phyloP scores from a whole-genome alignment of 345 rosid species.

The Pistacia vera region DNA sequence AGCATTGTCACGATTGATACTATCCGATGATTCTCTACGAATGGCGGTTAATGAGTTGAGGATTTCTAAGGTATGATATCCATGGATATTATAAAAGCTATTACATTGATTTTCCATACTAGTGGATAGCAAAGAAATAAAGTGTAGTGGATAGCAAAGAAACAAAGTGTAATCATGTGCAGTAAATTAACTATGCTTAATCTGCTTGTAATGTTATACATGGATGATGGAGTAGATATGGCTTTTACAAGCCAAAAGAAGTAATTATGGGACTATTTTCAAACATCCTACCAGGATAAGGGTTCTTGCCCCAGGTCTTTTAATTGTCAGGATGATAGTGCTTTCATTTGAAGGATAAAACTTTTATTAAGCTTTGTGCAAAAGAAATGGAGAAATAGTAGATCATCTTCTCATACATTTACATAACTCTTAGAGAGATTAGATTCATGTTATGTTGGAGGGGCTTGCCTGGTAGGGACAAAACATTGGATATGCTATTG shows the following conservation, averaged over 20 bases:
- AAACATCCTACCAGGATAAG: neutral
- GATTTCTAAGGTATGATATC: constrained; percentile 57
- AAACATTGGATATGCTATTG: neutral
- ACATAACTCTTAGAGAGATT: neutral
- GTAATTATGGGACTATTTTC: neutral
- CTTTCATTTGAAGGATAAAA: neutral
- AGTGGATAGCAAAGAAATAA: neutral
- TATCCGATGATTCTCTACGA: constrained; percentile 83
- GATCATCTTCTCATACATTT: neutral
- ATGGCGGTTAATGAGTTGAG: constrained; percentile 80
- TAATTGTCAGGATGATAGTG: neutral
- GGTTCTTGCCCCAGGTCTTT: neutral
- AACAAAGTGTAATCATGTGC: neutral
- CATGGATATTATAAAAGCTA: constrained; percentile 1
- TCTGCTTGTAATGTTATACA: neutral
- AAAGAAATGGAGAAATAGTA: neutral
- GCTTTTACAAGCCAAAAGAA: neutral
- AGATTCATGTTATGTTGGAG: neutral
- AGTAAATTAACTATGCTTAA: neutral
- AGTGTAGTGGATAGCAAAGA: neutral
- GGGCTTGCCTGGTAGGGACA: neutral
- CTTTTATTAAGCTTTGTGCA: neutral
- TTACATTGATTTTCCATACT: neutral
- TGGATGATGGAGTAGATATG: neutral
- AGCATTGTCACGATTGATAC: constrained; percentile 83